Evolutionary conservation across 176 grass and related monocot species (phyloP).

Genomic region (Poa pratensis): DNA sequence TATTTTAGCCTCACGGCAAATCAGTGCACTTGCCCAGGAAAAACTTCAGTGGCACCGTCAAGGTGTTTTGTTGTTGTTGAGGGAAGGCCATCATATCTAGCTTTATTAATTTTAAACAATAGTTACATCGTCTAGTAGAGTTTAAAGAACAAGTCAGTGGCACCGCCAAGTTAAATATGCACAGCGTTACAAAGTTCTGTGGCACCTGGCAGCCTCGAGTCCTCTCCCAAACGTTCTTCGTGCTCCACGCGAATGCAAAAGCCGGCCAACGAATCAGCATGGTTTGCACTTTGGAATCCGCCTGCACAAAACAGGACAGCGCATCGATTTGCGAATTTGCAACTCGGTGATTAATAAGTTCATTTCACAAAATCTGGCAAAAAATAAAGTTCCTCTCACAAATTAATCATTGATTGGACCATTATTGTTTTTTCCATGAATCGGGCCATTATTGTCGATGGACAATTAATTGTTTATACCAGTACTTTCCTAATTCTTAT

Average conservation of each 20-base stretch:
- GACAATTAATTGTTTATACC: neutral
- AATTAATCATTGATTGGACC: neutral
- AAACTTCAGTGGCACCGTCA: neutral
- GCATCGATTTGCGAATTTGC: neutral
- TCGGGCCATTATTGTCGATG: neutral
- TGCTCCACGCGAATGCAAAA: neutral
- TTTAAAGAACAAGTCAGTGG: too few species aligned
- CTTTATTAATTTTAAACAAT: too few species aligned
- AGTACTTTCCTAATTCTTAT: neutral
- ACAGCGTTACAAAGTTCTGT: neutral
- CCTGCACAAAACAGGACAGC: neutral
- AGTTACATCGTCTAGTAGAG: too few species aligned
- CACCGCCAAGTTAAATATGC: neutral
- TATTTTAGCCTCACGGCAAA: neutral
- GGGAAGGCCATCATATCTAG: too few species aligned
- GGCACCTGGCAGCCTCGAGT: neutral
- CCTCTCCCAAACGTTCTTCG: neutral
- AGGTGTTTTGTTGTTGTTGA: too few species aligned
- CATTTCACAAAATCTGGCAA: neutral
- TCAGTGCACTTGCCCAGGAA: too few species aligned
- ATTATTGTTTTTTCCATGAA: neutral
- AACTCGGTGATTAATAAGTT: neutral
- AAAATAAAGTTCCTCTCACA: neutral
- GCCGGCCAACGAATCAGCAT: neutral
- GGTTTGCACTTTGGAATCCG: neutral